Base-by-base conservation (phyloP, 1,139 yeast species). In the Nakaseomyces nivariensis region DNA sequence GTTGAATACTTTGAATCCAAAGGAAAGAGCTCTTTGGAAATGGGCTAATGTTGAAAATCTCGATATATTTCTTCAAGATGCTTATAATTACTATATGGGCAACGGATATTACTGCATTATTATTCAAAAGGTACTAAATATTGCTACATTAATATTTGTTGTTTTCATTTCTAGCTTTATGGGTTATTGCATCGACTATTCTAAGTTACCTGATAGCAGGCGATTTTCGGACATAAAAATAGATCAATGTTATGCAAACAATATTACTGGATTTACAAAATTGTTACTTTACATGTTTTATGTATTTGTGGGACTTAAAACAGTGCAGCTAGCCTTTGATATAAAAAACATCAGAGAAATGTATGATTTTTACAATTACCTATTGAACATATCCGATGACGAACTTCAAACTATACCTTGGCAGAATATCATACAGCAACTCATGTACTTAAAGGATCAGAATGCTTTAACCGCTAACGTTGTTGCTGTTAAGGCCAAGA, bases 41-140 rank as follows among this genome's bases (percentile, higher is more conserved):
- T 94, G 98, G 97, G 95, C 97, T 1, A 92, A 92, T 60, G 88
- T 92, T 34, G 87, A 87, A 56, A 90, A 92, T 64, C 75, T 92
- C 67, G 98, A 92, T 67, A 78, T 81, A 47, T 92, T 92, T 59
- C 71, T 92, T 31, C 79, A 79, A 50, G 95, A 90, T 57, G 83
- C 89, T 6, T 92, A 94, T 66, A 75, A 77, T 49, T 92, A 89
- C 64, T 94, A 85, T 62, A 71, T 85, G 43, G 96, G 95, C 4
- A 85, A 83, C 62, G 99, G 99, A 0, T 74, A 85, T 52, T 73
- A 76, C 48, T 87, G 95, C 63, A 88, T 92, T 36, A 67, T 87
- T 7, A 65, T 88, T 29, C 73, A 82, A 22, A 76, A 85, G 49
- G 56, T 75, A 0, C 75, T 85, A 49, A 95, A 88, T 58, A 70